Base-by-base conservation (phyloP, 2,329 filamentous ascomycete genomes). In the Aureobasidium pullulans region DNA sequence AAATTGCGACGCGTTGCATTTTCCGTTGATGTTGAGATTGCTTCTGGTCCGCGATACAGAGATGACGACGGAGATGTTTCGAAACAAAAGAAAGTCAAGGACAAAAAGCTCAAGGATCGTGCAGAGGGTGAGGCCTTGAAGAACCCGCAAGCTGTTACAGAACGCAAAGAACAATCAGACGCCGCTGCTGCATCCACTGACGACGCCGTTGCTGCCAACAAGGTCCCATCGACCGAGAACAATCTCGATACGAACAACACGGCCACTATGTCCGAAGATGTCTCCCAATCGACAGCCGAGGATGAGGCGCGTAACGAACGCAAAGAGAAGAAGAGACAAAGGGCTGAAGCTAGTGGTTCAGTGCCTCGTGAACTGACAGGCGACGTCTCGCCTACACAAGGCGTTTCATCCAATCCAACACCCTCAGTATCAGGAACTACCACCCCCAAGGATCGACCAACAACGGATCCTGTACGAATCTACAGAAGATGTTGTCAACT, bases 11-110 rank as follows among this genome's bases (percentile, higher is more conserved):
- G 91, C 57, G 94, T 99, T 0, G 89, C 93, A 0, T 99, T 99
- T 69, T 96, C 90, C 66, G 94, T 99, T 2, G 94, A 99, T 69
- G 92, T 99, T 4, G 94, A 99, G 72, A 96, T 99, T 68, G 93
- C 93, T 3, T 90, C 91, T 0, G 85, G 90, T 69, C 90, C 92
- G 28, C 86, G 84, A 66, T 94, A 95, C 66, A 75, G 71, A 48
- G 75, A 78, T 13, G 89, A 94, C 3, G 63, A 64, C 10, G 53
- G 13, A 31, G 44, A 49, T 13, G 23, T 19, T 5, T 68, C 72
- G n/a, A 74, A 76, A 44, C 81, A 82, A 60, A 82, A 81, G 68
- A 81, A 79, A 62, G 77, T 83, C 23, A 89, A 86, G 69, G 84
- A 82, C 60, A 87, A 82, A 67, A 74, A 76, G 64, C 52, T 82